phyloP scores from a whole-genome alignment of 768 basidiomycete genomes.

The Kwoniella sp. region DNA sequence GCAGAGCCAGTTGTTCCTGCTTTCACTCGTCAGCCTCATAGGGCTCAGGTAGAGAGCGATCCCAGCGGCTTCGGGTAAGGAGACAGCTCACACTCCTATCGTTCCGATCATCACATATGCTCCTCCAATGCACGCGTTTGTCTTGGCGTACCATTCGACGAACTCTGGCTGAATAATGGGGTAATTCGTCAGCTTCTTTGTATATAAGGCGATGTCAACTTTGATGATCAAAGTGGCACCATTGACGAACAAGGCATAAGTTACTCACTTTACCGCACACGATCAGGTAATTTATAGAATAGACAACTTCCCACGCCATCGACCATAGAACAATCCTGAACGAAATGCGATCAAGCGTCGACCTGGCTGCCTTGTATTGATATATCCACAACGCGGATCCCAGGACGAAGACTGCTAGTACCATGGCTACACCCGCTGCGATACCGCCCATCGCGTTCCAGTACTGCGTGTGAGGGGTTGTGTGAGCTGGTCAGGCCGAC shows the following conservation, averaged over 20 bases:
- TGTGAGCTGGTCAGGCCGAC: too few relatives aligned
- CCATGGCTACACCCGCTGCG: not conserved
- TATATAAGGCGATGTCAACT: too few relatives aligned
- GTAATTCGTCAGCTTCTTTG: too few relatives aligned
- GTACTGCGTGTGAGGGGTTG: not conserved
- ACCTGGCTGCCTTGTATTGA: constrained; percentile 5
- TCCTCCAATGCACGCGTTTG: constrained; percentile 18
- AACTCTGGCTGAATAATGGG: constrained; percentile 2
- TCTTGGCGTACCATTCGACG: constrained; percentile 4
- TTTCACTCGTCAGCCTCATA: not conserved
- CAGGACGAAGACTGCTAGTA: constrained; percentile 11
- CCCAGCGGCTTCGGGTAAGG: too few relatives aligned
- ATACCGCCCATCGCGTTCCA: constrained; percentile 1
- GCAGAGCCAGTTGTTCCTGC: constrained; percentile 35
- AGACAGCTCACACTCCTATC: constrained; percentile 23
- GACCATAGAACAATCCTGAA: constrained; percentile 32
- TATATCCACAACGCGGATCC: constrained; percentile 10
- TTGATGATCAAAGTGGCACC: not conserved
- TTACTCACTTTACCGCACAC: constrained; percentile 21
- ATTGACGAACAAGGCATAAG: too few relatives aligned
- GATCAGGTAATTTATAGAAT: constrained; percentile 24
- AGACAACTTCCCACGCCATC: constrained; percentile 31
- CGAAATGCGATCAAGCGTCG: constrained; percentile 26
- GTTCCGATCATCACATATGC: constrained; percentile 28
- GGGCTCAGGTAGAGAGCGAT: not conserved